Conservation (phyloP, 345 rosid genomes). For the Populus euphratica region DNA sequence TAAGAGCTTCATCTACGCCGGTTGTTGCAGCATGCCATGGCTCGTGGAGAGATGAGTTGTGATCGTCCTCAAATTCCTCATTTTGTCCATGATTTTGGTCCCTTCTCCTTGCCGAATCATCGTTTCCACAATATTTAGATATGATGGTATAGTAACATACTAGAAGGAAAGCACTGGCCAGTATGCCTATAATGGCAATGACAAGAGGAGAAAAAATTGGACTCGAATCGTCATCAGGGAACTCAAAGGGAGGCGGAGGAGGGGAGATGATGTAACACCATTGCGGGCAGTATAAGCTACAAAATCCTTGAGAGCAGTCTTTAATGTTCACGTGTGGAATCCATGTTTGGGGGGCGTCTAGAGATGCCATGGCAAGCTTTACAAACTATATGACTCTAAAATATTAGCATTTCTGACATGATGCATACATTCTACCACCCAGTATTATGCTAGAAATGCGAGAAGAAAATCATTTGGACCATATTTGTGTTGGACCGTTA, state of each 20-base stretch:
- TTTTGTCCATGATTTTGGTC: conserved; percentile 24
- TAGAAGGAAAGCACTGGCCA: conserved; percentile 77
- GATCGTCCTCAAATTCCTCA: conserved; percentile 37
- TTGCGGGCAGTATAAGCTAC: conserved; percentile 74
- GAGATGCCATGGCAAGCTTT: conserved; percentile 17
- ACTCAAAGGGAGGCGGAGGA: conserved; percentile 51
- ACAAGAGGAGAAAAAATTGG: conserved; percentile 73
- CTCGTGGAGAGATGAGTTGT: conserved; percentile 45
- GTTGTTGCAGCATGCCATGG: conserved; percentile 44
- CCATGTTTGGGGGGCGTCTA: conserved; percentile 43
- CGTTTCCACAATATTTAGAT: conserved; percentile 55
- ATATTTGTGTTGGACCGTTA: neutral
- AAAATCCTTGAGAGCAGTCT: conserved; percentile 75
- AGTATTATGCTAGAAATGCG: neutral
- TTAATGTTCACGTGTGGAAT: conserved; percentile 50
- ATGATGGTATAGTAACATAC: conserved; percentile 70
- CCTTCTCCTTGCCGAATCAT: conserved; percentile 26
- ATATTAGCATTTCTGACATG: neutral
- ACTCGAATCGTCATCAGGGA: conserved; percentile 42
- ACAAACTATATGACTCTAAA: neutral
- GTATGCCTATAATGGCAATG: conserved; percentile 67
- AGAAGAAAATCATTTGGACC: neutral
- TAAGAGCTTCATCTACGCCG: conserved; percentile 75
- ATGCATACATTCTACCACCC: neutral
- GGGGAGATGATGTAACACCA: conserved; percentile 74